Conservation (phyloP, 1,284 basidiomycete species). For the Malassezia nana region DNA sequence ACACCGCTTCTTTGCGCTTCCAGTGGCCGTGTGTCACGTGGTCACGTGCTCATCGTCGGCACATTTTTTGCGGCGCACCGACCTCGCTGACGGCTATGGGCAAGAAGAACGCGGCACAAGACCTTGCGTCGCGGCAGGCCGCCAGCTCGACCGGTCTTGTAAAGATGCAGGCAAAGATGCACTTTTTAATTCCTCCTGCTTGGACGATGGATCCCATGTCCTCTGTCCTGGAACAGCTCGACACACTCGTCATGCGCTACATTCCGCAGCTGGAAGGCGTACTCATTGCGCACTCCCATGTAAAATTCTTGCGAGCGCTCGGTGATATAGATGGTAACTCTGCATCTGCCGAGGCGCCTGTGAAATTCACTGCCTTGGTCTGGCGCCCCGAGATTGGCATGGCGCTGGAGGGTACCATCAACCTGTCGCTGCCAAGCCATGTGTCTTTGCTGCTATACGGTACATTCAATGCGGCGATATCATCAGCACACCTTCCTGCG, state of each 20-base stretch:
- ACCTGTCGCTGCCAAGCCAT: conserved; percentile 84
- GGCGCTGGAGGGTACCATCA: conserved; percentile 79
- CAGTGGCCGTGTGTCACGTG: conserved; percentile 15
- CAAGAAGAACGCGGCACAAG: not conserved
- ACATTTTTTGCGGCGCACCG: conserved; percentile 9
- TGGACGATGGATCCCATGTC: conserved; percentile 24
- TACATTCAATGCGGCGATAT: conserved; percentile 94
- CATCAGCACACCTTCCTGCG: conserved; percentile 74
- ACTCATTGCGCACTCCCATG: conserved; percentile 71
- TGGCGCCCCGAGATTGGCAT: conserved; percentile 83
- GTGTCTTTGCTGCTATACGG: conserved; percentile 82
- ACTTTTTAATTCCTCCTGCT: conserved; percentile 38
- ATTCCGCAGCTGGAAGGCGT: conserved; percentile 77
- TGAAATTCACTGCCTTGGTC: conserved; percentile 71
- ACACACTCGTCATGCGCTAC: conserved; percentile 54
- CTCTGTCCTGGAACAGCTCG: conserved; percentile 39
- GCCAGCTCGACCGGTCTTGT: conserved; percentile 25
- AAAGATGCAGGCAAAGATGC: conserved; percentile 28
- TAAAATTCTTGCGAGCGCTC: conserved; percentile 60
- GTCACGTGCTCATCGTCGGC: not conserved
- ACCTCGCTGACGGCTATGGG: conserved; percentile 1
- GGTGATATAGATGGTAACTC: conserved; percentile 72
- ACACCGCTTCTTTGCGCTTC: conserved; percentile 14
- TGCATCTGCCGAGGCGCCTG: conserved; percentile 68
- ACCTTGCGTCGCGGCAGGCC: not conserved